Evolutionary conservation across 768 basidiomycete species (phyloP), one percentile per base, ranked within the genome.

Genomic region (Leccinum subtestaceum): DNA sequence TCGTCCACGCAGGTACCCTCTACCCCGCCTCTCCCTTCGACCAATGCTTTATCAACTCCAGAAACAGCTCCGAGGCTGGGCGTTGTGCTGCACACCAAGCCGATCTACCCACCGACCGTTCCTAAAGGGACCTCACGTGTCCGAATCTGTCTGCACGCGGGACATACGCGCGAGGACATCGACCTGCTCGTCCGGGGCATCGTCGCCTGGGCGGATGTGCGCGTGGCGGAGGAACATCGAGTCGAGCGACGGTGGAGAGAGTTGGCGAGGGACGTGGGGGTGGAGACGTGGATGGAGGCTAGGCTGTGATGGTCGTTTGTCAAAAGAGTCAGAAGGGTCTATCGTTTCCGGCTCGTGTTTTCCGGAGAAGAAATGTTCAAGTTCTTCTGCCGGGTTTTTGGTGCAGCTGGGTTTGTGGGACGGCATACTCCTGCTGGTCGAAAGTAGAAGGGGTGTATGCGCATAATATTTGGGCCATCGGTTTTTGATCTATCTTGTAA

Each of bases 101-200:
- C 90, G 4, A 93, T 94, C 45, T 86, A 84, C 10, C 89, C 87
- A 78, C 95, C 96, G 0, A 97, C 95, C 0, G 95, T 97, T 0
- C 93, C 95, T 0, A 87, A 86, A 55, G 94, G 92, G 9, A 82
- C 82, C 59, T 89, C 95, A 60, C 83, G 95, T 17, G 87, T 98
- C 2, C 75, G 95, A 3, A 83, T 98, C n/a, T 98, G 95, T 70
- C 67, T 98, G 27, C 91, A 95, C 66, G 85, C 93, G 0, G 85
- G 81, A 2, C 93, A 95, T 66, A 84, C 85, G 13, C 58, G 65
- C 2, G 78, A 75, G 40, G 87, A 95, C 29, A 78, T 96, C 4
- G 81, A 84, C 40, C 68, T 72, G 13, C 74, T 97, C 19, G 78
- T 84, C 0, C 57, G 69, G 2, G 83, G 79, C 0, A 77, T 87